Evolutionary conservation across 805 yeast species (phyloP).

Genomic region (Metschnikowia shivogae): DNA sequence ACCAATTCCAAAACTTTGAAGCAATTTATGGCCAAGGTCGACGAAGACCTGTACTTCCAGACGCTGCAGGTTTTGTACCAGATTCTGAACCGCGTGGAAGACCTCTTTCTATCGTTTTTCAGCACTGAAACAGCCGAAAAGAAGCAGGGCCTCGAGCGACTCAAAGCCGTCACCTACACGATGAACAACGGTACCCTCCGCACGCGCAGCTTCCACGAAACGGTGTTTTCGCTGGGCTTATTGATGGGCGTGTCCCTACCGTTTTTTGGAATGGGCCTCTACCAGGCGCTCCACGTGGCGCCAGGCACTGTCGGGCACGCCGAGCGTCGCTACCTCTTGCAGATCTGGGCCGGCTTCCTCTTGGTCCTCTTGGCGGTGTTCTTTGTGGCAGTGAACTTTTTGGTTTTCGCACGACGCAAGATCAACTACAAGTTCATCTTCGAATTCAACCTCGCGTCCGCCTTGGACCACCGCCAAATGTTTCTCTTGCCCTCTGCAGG

Average conservation of each 20-base stretch:
- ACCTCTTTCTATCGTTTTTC: slow-evolving; percentile 58
- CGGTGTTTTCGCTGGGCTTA: slow-evolving; percentile 61
- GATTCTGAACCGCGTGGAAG: slow-evolving; percentile 59
- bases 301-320: slow-evolving; percentile 35
- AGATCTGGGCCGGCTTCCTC: slow-evolving; percentile 91
- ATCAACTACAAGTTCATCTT: slow-evolving; percentile 90
- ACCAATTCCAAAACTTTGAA: slow-evolving; percentile 42
- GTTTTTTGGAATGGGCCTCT: slow-evolving; percentile 56
- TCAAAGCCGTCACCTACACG: slow-evolving; percentile 44
- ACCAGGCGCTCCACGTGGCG: slow-evolving; percentile 42
- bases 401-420: slow-evolving; percentile 67
- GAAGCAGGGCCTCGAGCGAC: slow-evolving; percentile 66
- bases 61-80: slow-evolving; percentile 66
- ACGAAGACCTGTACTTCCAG: slow-evolving; percentile 49
- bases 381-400: slow-evolving; percentile 65
- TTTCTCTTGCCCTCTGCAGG: slow-evolving; percentile 59
- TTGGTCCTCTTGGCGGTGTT: slow-evolving; percentile 55
- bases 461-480: slow-evolving; percentile 62
- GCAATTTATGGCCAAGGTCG: slow-evolving; percentile 55
- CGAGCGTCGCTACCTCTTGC: slow-evolving; percentile 62
- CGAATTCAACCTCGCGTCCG: slow-evolving; percentile 71
- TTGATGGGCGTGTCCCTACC: slow-evolving; percentile 70
- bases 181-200: slow-evolving; percentile 28
- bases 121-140: slow-evolving; percentile 50
- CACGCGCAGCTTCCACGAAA: slow-evolving; percentile 31